A percentile compares a stretch with the other conserved stretches of the same genome.
Evolutionary conservation across 2,329 filamentous ascomycete genomes (phyloP).

Genomic region (Diaporthe capsici): DNA sequence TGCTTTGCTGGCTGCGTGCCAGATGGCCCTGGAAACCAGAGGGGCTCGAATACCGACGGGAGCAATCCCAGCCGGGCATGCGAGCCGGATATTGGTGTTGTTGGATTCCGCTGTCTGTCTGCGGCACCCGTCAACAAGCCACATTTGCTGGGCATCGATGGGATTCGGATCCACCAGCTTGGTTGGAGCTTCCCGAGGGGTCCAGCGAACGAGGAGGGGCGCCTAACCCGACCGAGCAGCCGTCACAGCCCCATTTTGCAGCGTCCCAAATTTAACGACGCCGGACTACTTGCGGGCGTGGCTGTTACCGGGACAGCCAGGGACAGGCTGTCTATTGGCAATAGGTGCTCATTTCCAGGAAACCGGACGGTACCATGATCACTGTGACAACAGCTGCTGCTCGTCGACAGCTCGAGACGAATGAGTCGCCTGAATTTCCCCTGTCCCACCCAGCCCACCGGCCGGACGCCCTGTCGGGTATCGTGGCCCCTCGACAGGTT

Average conservation of each 20-base stretch:
- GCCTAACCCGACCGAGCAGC: background rate
- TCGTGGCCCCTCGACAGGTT: conserved; percentile 44
- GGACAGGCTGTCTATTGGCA: conserved; percentile 26
- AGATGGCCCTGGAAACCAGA: background rate
- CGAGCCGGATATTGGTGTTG: background rate
- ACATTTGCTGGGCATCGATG: background rate
- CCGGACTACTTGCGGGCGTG: conserved; percentile 18
- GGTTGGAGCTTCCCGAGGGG: conserved; percentile 27
- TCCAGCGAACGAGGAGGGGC: background rate
- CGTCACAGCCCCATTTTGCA: conserved; percentile 11
- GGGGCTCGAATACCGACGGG: background rate
- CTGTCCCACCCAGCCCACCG: conserved; percentile 38
- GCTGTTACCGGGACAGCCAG: conserved; percentile 27
- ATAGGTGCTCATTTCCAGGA: conserved; percentile 28
- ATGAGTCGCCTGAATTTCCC: conserved; percentile 40
- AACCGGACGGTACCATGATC: background rate
- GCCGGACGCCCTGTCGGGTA: conserved; percentile 27
- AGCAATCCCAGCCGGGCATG: background rate
- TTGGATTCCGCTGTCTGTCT: background rate
- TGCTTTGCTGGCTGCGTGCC: background rate
- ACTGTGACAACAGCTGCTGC: conserved; percentile 27
- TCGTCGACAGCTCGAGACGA: conserved; percentile 17
- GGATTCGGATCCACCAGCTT: conserved; percentile 24
- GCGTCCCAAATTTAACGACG: conserved; percentile 24
- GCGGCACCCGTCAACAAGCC: conserved; percentile 2